Evolutionary conservation across 2,329 filamentous ascomycete species (phyloP).

Genomic region (Penicillium sp.): DNA sequence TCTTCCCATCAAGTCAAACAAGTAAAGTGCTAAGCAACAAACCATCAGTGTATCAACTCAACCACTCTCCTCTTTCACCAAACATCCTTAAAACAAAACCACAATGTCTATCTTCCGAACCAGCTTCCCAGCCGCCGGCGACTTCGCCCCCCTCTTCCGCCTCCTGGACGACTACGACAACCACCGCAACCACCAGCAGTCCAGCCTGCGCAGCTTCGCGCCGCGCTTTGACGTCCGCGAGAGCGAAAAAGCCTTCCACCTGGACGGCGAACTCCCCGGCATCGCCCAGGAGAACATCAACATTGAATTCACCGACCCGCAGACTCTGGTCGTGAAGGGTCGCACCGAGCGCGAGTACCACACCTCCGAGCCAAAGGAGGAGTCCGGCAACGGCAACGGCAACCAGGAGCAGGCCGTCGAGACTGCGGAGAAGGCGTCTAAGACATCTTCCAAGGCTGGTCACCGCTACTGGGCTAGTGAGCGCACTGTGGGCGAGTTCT

Average conservation of each 20-base stretch:
- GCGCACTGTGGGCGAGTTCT: slow-evolving; percentile 61
- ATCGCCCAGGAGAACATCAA: slow-evolving; percentile 49
- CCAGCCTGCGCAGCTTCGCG: slow-evolving; percentile 37
- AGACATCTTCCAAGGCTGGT: slow-evolving; percentile 22
- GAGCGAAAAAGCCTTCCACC: slow-evolving; percentile 45
- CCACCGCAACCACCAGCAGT: slow-evolving; percentile 32
- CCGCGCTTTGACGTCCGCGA: slow-evolving; percentile 54
- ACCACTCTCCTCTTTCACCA: background rate
- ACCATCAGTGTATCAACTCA: background rate
- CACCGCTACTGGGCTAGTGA: slow-evolving; percentile 62
- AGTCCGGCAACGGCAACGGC: slow-evolving; percentile 35
- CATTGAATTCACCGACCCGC: slow-evolving; percentile 52
- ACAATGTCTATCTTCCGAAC: slow-evolving; percentile 40
- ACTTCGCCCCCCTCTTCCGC: slow-evolving; percentile 49
- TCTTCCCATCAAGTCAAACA: background rate
- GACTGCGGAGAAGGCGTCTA: slow-evolving; percentile 30
- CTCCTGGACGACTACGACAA: slow-evolving; percentile 48
- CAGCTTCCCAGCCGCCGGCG: slow-evolving; percentile 32
- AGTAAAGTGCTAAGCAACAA: background rate
- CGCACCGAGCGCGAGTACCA: slow-evolving; percentile 42
- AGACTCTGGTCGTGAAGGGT: slow-evolving; percentile 52
- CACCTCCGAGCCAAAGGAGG: slow-evolving; percentile 48
- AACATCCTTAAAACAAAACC: slow-evolving; percentile 13
- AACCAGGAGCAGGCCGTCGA: slow-evolving; percentile 33
- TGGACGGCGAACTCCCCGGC: slow-evolving; percentile 55